These are phyloP conservation scores for Sporisorium scitamineum DNA, from an alignment of 1,284 basidiomycete species.

Conservation along the genomic window DNA sequence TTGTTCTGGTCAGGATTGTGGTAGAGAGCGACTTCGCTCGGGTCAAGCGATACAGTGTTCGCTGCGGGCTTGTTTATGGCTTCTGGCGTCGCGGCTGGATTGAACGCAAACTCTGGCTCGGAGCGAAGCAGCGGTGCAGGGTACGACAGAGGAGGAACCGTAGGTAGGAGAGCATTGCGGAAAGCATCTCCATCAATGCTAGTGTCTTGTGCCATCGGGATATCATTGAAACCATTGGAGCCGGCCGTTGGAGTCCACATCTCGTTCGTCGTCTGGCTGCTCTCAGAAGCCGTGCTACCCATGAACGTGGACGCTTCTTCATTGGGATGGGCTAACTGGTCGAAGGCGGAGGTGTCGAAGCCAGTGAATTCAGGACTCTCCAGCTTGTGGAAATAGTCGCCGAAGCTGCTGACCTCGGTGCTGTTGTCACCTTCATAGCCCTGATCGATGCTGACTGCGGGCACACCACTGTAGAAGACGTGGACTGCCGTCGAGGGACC, in stretches of 20 bases:
- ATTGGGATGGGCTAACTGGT: not conserved
- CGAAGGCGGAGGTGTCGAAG: not conserved
- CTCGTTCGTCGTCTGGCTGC: not conserved
- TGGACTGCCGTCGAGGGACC: not conserved
- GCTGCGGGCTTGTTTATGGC: not conserved
- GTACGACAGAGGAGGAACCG: not conserved
- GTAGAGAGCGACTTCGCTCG: not conserved
- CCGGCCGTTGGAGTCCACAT: slow-evolving; percentile 4
- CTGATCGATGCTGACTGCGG: not conserved
- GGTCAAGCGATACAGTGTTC: not conserved
- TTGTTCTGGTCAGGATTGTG: not conserved
- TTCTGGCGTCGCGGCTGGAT: not conserved
- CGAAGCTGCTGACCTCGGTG: not conserved
- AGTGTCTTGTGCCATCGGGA: not conserved
- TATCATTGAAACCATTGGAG: not conserved
- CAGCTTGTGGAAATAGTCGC: not conserved
- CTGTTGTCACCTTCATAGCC: not conserved
- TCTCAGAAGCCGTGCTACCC: not conserved
- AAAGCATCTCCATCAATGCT: not conserved
- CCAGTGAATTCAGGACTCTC: not conserved
- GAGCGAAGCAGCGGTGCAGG: not conserved
- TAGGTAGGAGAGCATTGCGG: not conserved
- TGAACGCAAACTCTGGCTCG: not conserved
- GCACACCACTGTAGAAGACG: not conserved
- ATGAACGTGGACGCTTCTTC: not conserved